Percentiles rank a stretch among this genome's conserved stretches.
Evolutionary conservation across 1,139 yeast species (phyloP).

Genomic region (Geotrichum carabidarum): DNA sequence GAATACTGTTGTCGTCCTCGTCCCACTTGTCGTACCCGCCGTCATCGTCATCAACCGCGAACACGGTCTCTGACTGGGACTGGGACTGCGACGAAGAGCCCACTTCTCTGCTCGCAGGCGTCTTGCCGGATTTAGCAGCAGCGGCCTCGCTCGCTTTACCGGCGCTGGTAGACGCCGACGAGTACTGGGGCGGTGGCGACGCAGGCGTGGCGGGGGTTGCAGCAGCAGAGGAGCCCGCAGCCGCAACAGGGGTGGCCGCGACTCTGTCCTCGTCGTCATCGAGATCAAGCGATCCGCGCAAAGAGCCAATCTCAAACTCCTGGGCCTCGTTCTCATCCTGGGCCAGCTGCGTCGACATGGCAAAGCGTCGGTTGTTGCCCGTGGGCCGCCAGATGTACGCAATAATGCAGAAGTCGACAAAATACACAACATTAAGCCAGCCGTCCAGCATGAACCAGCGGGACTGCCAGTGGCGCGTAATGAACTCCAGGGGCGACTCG

Average conservation of each 20-base stretch:
- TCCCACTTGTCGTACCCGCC: conserved; percentile 27
- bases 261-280: conserved; percentile 32
- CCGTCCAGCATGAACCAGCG: conserved; percentile 85
- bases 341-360: conserved; percentile 88
- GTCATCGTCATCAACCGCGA: conserved; percentile 27
- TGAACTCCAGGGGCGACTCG: conserved; percentile 67
- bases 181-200: conserved; percentile 20
- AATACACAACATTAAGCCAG: conserved; percentile 91
- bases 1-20: conserved; percentile 23
- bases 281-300: conserved; percentile 37
- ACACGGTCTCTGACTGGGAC: conserved; percentile 20
- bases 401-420: conserved; percentile 72
- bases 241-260: neutral
- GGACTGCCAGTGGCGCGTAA: conserved; percentile 88
- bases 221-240: neutral
- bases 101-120: neutral
- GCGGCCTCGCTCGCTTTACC: conserved; percentile 1
- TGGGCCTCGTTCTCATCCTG: conserved; percentile 67
- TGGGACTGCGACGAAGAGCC: conserved; percentile 5
- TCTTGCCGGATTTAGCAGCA: conserved; percentile 1
- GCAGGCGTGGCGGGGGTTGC: neutral
- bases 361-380: conserved; percentile 88
- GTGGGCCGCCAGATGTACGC: conserved; percentile 98
- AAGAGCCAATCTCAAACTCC: conserved; percentile 47
- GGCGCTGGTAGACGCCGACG: conserved; percentile 5